These are phyloP conservation scores for Aureobasidium sp. DNA, from an alignment of 2,329 filamentous ascomycete genomes.

Conservation along the genomic window DNA sequence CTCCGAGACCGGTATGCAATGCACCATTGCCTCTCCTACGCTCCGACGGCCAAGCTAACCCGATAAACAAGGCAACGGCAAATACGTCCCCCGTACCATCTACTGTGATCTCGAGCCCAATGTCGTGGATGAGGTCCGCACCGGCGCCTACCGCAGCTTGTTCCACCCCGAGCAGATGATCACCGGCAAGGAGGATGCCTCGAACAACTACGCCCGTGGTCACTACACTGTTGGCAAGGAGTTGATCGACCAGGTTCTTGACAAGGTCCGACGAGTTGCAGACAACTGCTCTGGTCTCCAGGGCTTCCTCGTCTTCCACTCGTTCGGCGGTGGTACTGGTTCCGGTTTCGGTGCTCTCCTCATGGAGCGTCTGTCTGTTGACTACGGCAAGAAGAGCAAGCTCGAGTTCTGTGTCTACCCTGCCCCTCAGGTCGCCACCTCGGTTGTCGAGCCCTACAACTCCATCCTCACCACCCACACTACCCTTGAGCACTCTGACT, in stretches of 20 bases:
- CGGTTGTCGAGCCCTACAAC: slow-evolving; percentile 99
- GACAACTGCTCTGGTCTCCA: slow-evolving; percentile 98
- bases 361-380: slow-evolving; percentile 97
- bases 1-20: slow-evolving; percentile 92
- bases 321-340: slow-evolving; percentile 96
- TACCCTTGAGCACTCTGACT: slow-evolving; percentile 98
- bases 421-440: slow-evolving; percentile 91
- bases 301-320: slow-evolving; percentile 99
- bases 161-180: slow-evolving; percentile 99
- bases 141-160: slow-evolving; percentile 87
- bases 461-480: slow-evolving; percentile 98
- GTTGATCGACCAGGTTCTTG: slow-evolving; percentile 94
- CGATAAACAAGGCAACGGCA: slow-evolving; percentile 69
- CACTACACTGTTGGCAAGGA: slow-evolving; percentile 99
- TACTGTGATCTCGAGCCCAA: slow-evolving; percentile 99
- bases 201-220: slow-evolving; percentile 99
- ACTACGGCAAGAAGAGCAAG: slow-evolving; percentile 99
- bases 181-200: slow-evolving; percentile 99
- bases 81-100: slow-evolving; percentile 98
- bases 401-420: slow-evolving; percentile 99
- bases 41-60: slow-evolving; percentile 16
- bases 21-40: slow-evolving; percentile 84
- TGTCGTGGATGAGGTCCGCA: slow-evolving; percentile 98
- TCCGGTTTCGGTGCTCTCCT: slow-evolving; percentile 97
- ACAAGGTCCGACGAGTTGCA: slow-evolving; percentile 95